Conservation (phyloP, 2,329 filamentous ascomycete species). For the Alternaria postmessia region DNA sequence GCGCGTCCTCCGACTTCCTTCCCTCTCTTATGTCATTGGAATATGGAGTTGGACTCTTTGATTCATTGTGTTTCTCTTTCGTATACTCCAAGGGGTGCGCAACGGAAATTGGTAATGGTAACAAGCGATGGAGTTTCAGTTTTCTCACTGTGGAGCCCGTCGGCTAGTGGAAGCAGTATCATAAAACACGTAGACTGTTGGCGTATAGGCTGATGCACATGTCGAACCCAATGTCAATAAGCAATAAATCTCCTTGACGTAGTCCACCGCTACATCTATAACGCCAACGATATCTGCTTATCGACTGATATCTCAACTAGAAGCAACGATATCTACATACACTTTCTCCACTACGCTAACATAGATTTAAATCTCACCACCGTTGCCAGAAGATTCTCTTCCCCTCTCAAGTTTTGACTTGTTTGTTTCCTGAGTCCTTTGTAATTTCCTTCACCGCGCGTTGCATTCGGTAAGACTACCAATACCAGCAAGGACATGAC, state of each 20-base stretch:
- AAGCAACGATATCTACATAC: neutral
- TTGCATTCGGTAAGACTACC: neutral
- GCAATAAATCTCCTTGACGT: neutral
- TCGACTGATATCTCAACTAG: neutral
- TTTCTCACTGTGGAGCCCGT: neutral
- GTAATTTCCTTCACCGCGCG: neutral
- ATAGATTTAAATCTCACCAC: neutral
- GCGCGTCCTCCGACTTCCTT: neutral
- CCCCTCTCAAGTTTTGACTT: neutral
- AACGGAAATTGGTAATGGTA: conserved; percentile 2
- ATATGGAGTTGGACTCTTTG: neutral
- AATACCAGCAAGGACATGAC: neutral
- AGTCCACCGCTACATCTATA: neutral
- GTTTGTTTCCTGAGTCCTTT: neutral
- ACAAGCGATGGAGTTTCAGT: conserved; percentile 1
- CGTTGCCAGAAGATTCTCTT: neutral
- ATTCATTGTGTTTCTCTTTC: neutral
- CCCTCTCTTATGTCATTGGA: neutral
- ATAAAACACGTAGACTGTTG: neutral
- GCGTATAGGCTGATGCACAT: neutral
- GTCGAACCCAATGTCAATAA: neutral
- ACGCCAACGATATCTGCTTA: neutral
- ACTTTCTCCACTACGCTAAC: neutral
- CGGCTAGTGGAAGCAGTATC: neutral
- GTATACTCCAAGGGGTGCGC: neutral